phyloP scores from a whole-genome alignment of 176 grass and related monocot genomes.

The Puccinellia tenuiflora region DNA sequence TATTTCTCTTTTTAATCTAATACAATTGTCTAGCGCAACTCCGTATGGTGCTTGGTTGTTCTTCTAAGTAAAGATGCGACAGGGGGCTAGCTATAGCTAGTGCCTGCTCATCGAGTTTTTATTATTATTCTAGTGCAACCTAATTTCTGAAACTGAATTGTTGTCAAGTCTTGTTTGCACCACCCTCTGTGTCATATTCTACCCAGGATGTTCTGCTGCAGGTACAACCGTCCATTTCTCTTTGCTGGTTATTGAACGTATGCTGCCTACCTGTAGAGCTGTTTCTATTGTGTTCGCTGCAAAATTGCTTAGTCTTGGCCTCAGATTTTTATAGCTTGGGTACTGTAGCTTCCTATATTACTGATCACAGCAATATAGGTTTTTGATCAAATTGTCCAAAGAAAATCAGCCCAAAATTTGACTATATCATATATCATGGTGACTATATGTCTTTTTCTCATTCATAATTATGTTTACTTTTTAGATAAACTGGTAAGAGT shows the following conservation, averaged over 20 bases:
- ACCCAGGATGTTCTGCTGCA: background rate
- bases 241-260: background rate
- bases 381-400: background rate
- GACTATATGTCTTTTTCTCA: background rate
- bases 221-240: background rate
- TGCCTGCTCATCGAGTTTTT: background rate
- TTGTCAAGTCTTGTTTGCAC: background rate
- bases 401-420: background rate
- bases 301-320: background rate
- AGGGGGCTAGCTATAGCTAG: background rate
- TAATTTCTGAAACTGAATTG: background rate
- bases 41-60: background rate
- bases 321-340: background rate
- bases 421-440: background rate
- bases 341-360: background rate
- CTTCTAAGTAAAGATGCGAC: background rate
- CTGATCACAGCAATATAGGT: background rate
- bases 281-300: background rate
- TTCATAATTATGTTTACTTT: slow-evolving; percentile 12
- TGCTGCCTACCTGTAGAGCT: background rate
- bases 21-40: background rate
- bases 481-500: background rate
- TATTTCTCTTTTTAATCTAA: background rate
- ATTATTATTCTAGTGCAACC: background rate
- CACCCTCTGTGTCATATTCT: background rate